Base-by-base conservation (phyloP, 306 rosid genomes). In the Amphicarpaea edgeworthii region DNA sequence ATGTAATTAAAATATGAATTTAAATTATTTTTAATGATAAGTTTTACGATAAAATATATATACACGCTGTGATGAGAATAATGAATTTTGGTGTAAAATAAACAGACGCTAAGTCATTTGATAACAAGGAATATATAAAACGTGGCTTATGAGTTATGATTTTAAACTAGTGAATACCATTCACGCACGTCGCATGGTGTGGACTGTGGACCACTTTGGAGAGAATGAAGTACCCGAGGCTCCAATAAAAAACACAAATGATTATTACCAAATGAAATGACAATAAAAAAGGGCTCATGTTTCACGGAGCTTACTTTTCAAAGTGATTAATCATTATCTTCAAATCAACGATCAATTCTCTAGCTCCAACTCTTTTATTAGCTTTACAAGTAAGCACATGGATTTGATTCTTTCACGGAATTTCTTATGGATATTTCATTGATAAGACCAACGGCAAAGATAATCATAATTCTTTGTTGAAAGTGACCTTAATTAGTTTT, bases 391-490 rank as follows among this genome's bases (percentile, higher is more conserved):
- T 41, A 55, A 43, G 70, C 76, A 73, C 63, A 16, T 23, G 19
- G 54, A 68, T 47, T 75, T 81, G 42, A 60, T 79, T 83, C 78
- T 67, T 67, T 78, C 74, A 78, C 83, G 77, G 73, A 78, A 75
- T 68, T 70, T 79, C 77, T 53, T 37, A 3, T 46, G 59, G 78
- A 70, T 79, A 73, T 79, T 30, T 79, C n/a, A n/a, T n/a, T 83
- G 78, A 79, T 68, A 55, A 62, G 62, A 53, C 17, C 83, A 62
- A 79, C 66, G 61, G 26, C 34, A 73, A 57, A 21, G 6, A 30
- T n/a, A 46, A 28, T 37, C 38, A 8, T 0, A 24, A 21, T 59
- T 73, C 19, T 73, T 67, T 66, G 12, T 20, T 68, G 81, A 83
- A 74, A 69, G 66, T 28, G 75, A 83, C 71, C 24, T 73, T 73